Conservation (phyloP, 495 filamentous ascomycete genomes). For the Aspergillus baeticus region DNA sequence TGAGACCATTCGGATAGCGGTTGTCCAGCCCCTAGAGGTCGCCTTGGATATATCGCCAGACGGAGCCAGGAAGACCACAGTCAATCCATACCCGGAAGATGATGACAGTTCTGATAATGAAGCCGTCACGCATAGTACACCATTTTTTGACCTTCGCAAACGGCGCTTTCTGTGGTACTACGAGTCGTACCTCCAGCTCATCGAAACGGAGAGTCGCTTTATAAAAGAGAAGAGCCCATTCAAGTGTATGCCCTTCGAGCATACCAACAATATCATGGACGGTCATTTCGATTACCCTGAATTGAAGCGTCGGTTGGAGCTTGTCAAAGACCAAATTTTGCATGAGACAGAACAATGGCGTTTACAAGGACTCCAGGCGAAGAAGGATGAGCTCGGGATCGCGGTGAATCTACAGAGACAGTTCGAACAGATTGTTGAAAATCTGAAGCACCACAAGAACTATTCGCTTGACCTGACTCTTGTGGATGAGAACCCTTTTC, state of each 20-base stretch:
- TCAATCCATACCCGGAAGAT: constrained; percentile 20
- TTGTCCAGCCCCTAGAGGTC: constrained; percentile 81
- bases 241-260: constrained; percentile 81
- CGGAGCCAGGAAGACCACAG: constrained; percentile 37
- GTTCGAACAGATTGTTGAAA: constrained; percentile 77
- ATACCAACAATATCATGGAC: constrained; percentile 74
- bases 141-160: constrained; percentile 89
- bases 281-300: constrained; percentile 83
- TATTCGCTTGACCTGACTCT: constrained; percentile 73
- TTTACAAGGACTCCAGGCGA: constrained; percentile 59
- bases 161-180: constrained; percentile 95
- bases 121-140: constrained; percentile 50
- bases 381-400: constrained; percentile 67
- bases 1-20: constrained; percentile 82
- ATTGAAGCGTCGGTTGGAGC: constrained; percentile 64
- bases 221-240: constrained; percentile 63
- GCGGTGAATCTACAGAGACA: constrained; percentile 80
- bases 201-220: constrained; percentile 48
- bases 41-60: constrained; percentile 65
- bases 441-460: constrained; percentile 64
- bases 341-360: constrained; percentile 73
- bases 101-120: constrained; percentile 39
- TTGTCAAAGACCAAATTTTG: constrained; percentile 66
- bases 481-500: constrained; percentile 55
- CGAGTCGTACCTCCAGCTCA: constrained; percentile 73